Evolutionary conservation across 2,329 filamentous ascomycete species (phyloP).

Genomic region (Aspergillaceae sp.): DNA sequence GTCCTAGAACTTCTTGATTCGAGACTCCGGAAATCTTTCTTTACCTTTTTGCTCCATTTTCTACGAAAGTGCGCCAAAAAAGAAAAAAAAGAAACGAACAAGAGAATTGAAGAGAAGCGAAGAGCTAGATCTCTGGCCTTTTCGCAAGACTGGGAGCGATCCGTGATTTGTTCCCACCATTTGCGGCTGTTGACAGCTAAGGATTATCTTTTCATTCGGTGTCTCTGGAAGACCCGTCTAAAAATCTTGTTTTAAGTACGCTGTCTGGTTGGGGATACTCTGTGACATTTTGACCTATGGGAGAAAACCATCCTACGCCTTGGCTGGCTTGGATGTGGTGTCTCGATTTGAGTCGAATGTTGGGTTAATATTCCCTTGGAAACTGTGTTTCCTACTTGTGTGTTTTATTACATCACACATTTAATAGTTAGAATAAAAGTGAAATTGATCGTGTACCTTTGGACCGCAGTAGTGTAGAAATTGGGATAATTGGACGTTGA

Average conservation of each 20-base stretch:
- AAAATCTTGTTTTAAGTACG: slow-evolving; percentile 9
- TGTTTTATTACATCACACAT: not conserved
- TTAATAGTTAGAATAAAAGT: not conserved
- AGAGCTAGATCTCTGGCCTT: not conserved
- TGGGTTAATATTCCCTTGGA: slow-evolving; percentile 16
- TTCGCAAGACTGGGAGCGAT: not conserved
- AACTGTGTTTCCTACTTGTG: slow-evolving; percentile 5
- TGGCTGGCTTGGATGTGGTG: slow-evolving; percentile 18
- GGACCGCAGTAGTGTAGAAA: not conserved
- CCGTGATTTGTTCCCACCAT: not conserved
- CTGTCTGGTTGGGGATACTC: slow-evolving; percentile 13
- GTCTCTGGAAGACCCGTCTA: not conserved
- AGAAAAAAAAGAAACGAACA: not conserved
- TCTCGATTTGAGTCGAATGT: slow-evolving; percentile 18
- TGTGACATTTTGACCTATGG: slow-evolving; percentile 10
- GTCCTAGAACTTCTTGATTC: slow-evolving; percentile 13
- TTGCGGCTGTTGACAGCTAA: not conserved
- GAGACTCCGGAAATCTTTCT: slow-evolving; percentile 1
- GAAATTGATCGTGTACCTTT: not conserved
- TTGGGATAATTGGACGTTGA: too few relatives aligned
- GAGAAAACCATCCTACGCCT: slow-evolving; percentile 13
- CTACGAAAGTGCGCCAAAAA: not conserved
- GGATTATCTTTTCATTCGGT: too few relatives aligned
- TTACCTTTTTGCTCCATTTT: slow-evolving; percentile 2
- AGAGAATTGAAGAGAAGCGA: not conserved